Conservation (phyloP, 1,284 basidiomycete genomes). For the Melampsora occidentalis region DNA sequence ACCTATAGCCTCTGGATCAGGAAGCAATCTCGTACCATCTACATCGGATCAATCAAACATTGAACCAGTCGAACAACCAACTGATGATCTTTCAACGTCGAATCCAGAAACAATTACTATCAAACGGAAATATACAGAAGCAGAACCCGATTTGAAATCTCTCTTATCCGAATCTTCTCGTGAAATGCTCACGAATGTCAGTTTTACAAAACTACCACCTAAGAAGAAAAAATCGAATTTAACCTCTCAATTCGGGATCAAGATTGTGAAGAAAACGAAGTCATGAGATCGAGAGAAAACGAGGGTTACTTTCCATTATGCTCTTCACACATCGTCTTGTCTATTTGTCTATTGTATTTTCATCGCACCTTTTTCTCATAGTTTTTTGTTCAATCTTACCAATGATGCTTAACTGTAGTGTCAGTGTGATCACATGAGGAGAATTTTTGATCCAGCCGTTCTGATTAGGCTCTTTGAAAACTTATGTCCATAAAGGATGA, state of each 20-base stretch:
- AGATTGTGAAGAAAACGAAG: slow-evolving; percentile 23
- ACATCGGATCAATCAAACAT: not conserved
- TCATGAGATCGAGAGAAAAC: too few relatives aligned
- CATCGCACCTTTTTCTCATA: too few relatives aligned
- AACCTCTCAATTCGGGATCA: slow-evolving; percentile 33
- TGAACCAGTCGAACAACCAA: slow-evolving; percentile 55
- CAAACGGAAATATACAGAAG: slow-evolving; percentile 51
- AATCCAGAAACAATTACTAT: slow-evolving; percentile 57
- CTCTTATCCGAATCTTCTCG: slow-evolving; percentile 71
- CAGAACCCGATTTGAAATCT: slow-evolving; percentile 55
- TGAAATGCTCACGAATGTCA: slow-evolving; percentile 55
- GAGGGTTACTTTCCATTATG: too few relatives aligned
- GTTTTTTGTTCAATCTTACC: too few relatives aligned
- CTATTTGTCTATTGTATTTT: too few relatives aligned
- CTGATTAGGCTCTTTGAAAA: too few relatives aligned
- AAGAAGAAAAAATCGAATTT: slow-evolving; percentile 38
- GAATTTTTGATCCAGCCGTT: too few relatives aligned
- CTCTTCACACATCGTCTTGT: too few relatives aligned
- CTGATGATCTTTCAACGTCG: slow-evolving; percentile 64
- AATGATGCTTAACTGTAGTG: too few relatives aligned
- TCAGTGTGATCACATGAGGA: too few relatives aligned
- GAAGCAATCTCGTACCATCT: not conserved
- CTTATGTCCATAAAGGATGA: too few relatives aligned
- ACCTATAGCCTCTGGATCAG: slow-evolving; percentile 32
- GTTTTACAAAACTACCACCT: slow-evolving; percentile 34